Evolutionary conservation across 148 eudicot species (phyloP).

Genomic region (Euryodendron excelsum): DNA sequence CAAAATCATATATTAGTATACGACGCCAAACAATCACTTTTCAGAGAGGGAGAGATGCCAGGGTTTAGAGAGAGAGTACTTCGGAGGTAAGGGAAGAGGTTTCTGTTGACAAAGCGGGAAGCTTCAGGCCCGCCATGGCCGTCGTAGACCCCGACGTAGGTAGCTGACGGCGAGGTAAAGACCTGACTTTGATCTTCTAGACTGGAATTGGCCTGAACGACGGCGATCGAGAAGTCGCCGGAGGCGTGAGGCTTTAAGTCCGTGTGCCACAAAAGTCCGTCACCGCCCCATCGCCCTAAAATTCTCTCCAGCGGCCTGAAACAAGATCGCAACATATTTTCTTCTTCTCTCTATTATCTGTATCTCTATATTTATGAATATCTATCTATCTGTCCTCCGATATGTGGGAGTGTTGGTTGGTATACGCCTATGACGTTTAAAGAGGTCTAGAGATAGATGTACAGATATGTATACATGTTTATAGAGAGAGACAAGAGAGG

Average conservation of each 20-base stretch:
- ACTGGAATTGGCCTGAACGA: conserved; percentile 81
- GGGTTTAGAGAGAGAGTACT: conserved; percentile 41
- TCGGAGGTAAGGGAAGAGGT: conserved; percentile 57
- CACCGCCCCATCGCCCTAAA: conserved; percentile 42
- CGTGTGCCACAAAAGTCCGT: conserved; percentile 71
- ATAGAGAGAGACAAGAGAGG: too few relatives aligned
- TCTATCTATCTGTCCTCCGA: too few relatives aligned
- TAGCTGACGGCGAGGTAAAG: conserved; percentile 60
- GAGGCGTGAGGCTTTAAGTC: conserved; percentile 81
- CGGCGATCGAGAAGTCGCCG: conserved; percentile 88
- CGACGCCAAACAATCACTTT: too few relatives aligned
- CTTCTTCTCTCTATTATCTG: not conserved
- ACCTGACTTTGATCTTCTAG: conserved; percentile 91
- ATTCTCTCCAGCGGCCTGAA: too few relatives aligned
- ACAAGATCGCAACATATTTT: conserved; percentile 48
- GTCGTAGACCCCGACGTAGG: conserved; percentile 84
- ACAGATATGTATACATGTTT: too few relatives aligned
- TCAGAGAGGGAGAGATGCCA: not conserved
- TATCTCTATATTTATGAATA: too few relatives aligned
- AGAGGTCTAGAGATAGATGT: too few relatives aligned
- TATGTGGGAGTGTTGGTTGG: too few relatives aligned
- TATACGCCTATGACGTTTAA: too few relatives aligned
- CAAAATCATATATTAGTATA: too few relatives aligned
- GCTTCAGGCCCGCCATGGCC: conserved; percentile 98
- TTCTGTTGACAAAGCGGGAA: conserved; percentile 64